Conservation (phyloP, 2,329 filamentous ascomycete genomes). For the Fusarium sp. region DNA sequence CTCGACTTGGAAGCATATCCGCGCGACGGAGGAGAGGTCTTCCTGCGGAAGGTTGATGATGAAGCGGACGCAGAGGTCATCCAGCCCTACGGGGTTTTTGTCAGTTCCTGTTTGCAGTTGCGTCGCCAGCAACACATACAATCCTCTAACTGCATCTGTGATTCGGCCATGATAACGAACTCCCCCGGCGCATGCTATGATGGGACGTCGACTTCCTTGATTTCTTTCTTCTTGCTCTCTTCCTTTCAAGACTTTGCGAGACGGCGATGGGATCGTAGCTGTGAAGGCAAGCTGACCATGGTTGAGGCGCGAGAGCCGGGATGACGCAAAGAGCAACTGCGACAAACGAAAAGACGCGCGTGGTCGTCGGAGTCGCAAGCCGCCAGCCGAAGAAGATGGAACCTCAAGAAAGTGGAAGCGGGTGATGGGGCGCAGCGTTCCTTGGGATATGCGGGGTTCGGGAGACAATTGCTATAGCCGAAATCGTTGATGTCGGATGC, state of each 20-base stretch:
- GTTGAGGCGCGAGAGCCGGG: constrained; percentile 37
- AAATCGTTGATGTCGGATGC: constrained; percentile 10
- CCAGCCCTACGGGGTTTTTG: constrained; percentile 73
- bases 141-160: constrained; percentile 89
- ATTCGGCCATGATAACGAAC: constrained; percentile 74
- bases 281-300: constrained; percentile 48
- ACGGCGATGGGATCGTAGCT: constrained; percentile 43
- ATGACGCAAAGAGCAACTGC: constrained; percentile 36
- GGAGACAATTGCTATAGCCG: constrained; percentile 18
- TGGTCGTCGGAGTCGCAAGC: constrained; percentile 32
- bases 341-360: constrained; percentile 44
- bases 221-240: constrained; percentile 14
- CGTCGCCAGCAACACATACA: constrained; percentile 64
- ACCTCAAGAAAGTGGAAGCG: background rate
- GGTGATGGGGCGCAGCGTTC: constrained; percentile 16
- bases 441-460: constrained; percentile 25
- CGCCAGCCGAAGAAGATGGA: constrained; percentile 16
- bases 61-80: constrained; percentile 97
- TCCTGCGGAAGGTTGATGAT: constrained; percentile 95
- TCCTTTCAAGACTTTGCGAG: constrained; percentile 46
- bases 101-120: constrained; percentile 36
- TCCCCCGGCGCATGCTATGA: constrained; percentile 45
- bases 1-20: constrained; percentile 98
- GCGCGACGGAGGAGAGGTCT: constrained; percentile 88
- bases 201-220: constrained; percentile 1